phyloP scores from a whole-genome alignment of 768 basidiomycete genomes.

The Pisolithus microcarpus region DNA sequence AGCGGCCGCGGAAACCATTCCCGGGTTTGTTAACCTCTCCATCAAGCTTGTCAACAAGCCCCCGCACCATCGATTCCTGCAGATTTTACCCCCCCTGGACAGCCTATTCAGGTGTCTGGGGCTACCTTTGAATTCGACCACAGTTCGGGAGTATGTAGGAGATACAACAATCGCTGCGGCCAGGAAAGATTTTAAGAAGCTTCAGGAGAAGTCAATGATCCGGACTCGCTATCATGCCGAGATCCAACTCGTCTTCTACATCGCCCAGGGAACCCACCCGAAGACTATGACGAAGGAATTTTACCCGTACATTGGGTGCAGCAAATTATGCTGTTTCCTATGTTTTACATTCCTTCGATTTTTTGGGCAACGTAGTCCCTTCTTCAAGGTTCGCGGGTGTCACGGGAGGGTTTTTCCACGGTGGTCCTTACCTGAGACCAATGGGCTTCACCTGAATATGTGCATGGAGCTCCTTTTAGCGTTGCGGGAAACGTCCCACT shows the following conservation, averaged over 20 bases:
- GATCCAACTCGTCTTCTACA: not conserved
- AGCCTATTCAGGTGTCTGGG: not conserved
- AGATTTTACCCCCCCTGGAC: not conserved
- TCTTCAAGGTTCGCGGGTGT: not conserved
- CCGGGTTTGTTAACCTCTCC: not conserved
- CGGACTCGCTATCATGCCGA: not conserved
- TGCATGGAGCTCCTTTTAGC: not conserved
- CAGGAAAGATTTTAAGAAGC: not conserved
- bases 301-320: not conserved
- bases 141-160: not conserved
- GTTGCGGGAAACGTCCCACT: not conserved
- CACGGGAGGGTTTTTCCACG: not conserved
- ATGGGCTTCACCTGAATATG: not conserved
- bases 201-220: not conserved
- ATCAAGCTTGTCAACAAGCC: not conserved
- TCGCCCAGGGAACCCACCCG: not conserved
- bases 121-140: not conserved
- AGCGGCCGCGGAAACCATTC: not conserved
- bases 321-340: slow-evolving; percentile 1
- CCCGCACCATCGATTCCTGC: not conserved
- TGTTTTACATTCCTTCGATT: not conserved
- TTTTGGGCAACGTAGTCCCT: not conserved
- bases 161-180: not conserved
- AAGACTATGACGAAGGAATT: not conserved
- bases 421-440: not conserved